Evolutionary conservation across 78 protist species (phyloP), one percentile per base, ranked within the genome.

Genomic region (Parvularia atlantis): DNA sequence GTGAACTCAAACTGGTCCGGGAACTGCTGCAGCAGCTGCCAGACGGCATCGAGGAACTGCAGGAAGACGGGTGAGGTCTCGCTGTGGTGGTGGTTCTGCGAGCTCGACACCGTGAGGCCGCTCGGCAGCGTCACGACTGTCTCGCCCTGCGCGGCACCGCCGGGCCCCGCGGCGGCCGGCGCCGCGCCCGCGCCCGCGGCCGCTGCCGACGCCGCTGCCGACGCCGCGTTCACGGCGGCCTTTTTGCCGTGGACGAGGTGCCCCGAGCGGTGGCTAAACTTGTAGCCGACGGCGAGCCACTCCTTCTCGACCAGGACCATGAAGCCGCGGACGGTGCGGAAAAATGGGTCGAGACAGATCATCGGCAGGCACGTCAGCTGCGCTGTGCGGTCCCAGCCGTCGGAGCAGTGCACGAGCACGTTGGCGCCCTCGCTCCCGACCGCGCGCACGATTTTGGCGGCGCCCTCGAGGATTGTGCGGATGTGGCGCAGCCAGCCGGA

Each of bases 381-480:
- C 35, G 96, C 53, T 13, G 98, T 94, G 33, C 98, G 76, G 66
- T 94, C 97, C 97, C 96, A 94, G 0, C 97, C 98, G 67, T 94
- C 95, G 17, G 89, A 59, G 75, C 98, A 93, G 69, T 94, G 98
- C 20, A 93, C 92, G 9, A 93, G 69, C 13, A 84, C 81, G 17
- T 71, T 53, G 14, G 68, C 61, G 46, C 71, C 63, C 41, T 31
- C 50, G 40, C 20, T 48, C 37, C 59, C 54, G 24, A 83, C 73
- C 0, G 10, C 11, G 26, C 76, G 80, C 11, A 71, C 88, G 52
- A 83, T 69, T 37, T 78, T 63, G 1, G 26, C 5, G 11, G 68
- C 48, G 22, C 79, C 89, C 19, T 36, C n/a, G 19, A 80, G 59
- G 37, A 84, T 63, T 26, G 67, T 20, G 19, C 66, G 22, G 39